Evolutionary conservation across 2,329 filamentous ascomycete genomes (phyloP).

Genomic region (Zymoseptoria pseudotritici): DNA sequence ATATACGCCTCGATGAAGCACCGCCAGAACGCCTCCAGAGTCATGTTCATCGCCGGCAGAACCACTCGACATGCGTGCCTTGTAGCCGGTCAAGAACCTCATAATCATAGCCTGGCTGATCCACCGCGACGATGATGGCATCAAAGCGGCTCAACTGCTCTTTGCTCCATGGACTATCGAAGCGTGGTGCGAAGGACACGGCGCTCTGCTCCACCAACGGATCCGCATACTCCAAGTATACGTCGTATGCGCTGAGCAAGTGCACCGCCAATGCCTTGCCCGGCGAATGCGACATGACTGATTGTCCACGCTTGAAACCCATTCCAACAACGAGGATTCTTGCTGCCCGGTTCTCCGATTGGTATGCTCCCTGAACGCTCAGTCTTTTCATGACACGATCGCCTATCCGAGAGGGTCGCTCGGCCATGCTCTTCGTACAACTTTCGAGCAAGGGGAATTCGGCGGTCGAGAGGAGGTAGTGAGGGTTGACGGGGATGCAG

Average conservation of each 20-base stretch:
- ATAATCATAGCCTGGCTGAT: slow-evolving; percentile 4
- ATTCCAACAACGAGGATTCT: slow-evolving; percentile 3
- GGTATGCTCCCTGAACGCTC: no score
- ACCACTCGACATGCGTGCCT: slow-evolving; percentile 2
- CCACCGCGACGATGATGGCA: slow-evolving; percentile 1
- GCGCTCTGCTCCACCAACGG: slow-evolving; percentile 4
- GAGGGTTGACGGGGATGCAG: slow-evolving; percentile 49
- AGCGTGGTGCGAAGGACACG: background rate
- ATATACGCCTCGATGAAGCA: no score
- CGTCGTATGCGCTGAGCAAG: slow-evolving; percentile 1
- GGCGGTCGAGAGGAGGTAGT: slow-evolving; percentile 42
- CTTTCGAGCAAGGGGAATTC: slow-evolving; percentile 41
- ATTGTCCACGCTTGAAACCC: slow-evolving; percentile 9
- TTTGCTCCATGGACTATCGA: background rate
- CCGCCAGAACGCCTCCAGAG: no score
- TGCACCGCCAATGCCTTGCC: slow-evolving; percentile 5
- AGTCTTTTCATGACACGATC: slow-evolving; percentile 29
- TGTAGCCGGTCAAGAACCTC: background rate
- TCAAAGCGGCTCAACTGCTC: background rate
- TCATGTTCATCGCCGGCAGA: background rate
- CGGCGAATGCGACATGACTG: slow-evolving; percentile 4
- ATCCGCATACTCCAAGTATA: slow-evolving; percentile 5
- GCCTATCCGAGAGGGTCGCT: slow-evolving; percentile 37
- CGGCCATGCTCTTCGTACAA: slow-evolving; percentile 40
- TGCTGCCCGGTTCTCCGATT: background rate